Percentiles rank a stretch among this genome's conserved stretches.
These are phyloP conservation scores for Podochytrium sp. DNA, from an alignment of 192 early-diverging fungal genomes.

Conservation along the genomic window DNA sequence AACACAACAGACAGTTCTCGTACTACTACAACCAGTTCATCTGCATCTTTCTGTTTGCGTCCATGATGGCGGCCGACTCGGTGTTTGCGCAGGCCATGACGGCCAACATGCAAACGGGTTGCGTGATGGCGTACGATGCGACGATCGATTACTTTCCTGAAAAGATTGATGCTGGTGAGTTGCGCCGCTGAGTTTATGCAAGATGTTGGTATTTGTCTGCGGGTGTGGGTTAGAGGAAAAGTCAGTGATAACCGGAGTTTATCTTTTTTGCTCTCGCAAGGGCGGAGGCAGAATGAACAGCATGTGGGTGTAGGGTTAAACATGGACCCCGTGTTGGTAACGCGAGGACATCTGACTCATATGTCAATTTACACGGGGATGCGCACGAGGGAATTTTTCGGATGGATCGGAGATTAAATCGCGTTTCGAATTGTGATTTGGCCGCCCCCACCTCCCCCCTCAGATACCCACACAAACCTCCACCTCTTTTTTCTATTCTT, in stretches of 20 bases:
- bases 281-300: too few relatives aligned
- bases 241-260: neutral
- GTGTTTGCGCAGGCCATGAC: constrained; percentile 12
- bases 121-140: constrained; percentile 23
- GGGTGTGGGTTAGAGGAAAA: neutral
- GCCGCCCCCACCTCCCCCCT: too few relatives aligned
- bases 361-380: too few relatives aligned
- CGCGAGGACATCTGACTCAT: too few relatives aligned
- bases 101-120: neutral
- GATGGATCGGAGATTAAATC: too few relatives aligned
- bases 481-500: too few relatives aligned
- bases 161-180: constrained; percentile 31
- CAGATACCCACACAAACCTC: too few relatives aligned
- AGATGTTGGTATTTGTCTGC: neutral
- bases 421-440: too few relatives aligned
- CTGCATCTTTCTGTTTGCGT: constrained; percentile 6
- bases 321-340: too few relatives aligned
- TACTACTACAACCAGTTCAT: constrained; percentile 15
- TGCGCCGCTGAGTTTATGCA: neutral
- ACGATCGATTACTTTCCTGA: constrained; percentile 41
- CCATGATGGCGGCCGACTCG: neutral
- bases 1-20: neutral
- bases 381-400: too few relatives aligned
- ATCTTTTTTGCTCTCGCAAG: neutral
- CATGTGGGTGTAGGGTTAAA: too few relatives aligned